Conservation (phyloP, 371 early-diverging fungal genomes). For the Rhizomucor miehei region DNA sequence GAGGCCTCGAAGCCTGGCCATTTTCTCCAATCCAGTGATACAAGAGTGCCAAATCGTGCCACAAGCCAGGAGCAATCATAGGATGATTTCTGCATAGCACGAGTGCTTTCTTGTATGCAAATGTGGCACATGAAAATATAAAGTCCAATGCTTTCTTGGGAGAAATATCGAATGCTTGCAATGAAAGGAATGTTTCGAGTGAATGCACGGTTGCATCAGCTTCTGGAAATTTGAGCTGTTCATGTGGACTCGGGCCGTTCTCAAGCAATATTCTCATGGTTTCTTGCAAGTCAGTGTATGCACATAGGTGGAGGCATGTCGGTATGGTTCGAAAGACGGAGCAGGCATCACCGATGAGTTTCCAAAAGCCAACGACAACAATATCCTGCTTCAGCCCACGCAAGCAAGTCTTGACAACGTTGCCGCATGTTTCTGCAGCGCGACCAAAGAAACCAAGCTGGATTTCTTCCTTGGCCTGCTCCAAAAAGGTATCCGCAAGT, state of each 20-base stretch:
- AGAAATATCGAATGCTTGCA: slow-evolving; percentile 29
- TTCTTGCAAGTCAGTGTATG: slow-evolving; percentile 27
- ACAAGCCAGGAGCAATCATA: slow-evolving; percentile 33
- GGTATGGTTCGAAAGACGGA: slow-evolving; percentile 46
- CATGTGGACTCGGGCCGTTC: slow-evolving; percentile 28
- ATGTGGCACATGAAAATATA: slow-evolving; percentile 40
- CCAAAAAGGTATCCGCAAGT: slow-evolving; percentile 62
- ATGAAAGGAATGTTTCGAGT: slow-evolving; percentile 25
- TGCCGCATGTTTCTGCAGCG: slow-evolving; percentile 55
- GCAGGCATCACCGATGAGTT: slow-evolving; percentile 72
- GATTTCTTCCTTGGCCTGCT: slow-evolving; percentile 61
- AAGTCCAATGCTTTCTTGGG: slow-evolving; percentile 34
- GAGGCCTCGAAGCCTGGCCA: not conserved
- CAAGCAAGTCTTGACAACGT: slow-evolving; percentile 39
- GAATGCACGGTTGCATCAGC: slow-evolving; percentile 25
- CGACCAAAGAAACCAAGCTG: slow-evolving; percentile 74
- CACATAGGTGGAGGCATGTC: slow-evolving; percentile 46
- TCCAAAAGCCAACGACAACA: slow-evolving; percentile 55
- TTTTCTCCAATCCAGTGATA: slow-evolving; percentile 41
- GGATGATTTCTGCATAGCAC: slow-evolving; percentile 36
- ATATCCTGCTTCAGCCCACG: slow-evolving; percentile 33
- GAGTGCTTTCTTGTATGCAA: slow-evolving; percentile 54
- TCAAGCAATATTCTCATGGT: slow-evolving; percentile 22
- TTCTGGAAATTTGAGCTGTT: slow-evolving; percentile 35
- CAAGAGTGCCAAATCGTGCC: slow-evolving; percentile 48